Percentiles rank a stretch among this genome's conserved stretches.
phyloP scores from a whole-genome alignment of 352 stramenopile genomes.

The Elongisporangium anandrum region DNA sequence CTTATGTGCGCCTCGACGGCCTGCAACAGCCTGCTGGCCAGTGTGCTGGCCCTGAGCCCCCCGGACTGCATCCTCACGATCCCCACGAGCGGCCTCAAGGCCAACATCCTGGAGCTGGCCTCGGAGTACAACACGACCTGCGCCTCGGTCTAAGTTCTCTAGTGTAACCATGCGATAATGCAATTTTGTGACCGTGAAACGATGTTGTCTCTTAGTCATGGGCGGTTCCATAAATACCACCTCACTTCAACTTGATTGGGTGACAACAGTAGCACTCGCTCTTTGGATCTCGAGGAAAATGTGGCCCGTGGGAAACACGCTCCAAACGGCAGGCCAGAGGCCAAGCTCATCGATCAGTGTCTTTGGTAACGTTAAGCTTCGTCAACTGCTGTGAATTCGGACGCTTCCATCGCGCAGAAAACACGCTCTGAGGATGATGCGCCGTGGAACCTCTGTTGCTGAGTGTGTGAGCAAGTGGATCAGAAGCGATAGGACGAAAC shows the following conservation, averaged over 20 bases:
- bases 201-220: neutral
- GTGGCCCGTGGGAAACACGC: no score
- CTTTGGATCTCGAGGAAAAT: no score
- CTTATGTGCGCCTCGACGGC: slow-evolving; percentile 22
- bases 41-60: slow-evolving; percentile 17
- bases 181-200: neutral
- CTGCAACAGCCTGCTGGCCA: slow-evolving; percentile 17
- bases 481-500: no score
- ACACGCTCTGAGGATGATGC: neutral
- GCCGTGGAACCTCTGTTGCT: neutral
- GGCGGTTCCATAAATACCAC: neutral
- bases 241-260: no score
- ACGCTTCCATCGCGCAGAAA: neutral
- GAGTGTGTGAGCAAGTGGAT: neutral
- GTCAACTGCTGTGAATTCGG: no score
- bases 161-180: no score
- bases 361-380: no score
- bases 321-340: no score
- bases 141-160: neutral
- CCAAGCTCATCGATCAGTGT: no score
- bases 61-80: slow-evolving; percentile 24
- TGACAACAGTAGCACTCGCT: no score
- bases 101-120: slow-evolving; percentile 20
- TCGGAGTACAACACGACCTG: neutral
- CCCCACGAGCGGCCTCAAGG: slow-evolving; percentile 16